These are phyloP conservation scores for Fusarium nelsonii DNA, from an alignment of 2,329 filamentous ascomycete species.

Conservation along the genomic window DNA sequence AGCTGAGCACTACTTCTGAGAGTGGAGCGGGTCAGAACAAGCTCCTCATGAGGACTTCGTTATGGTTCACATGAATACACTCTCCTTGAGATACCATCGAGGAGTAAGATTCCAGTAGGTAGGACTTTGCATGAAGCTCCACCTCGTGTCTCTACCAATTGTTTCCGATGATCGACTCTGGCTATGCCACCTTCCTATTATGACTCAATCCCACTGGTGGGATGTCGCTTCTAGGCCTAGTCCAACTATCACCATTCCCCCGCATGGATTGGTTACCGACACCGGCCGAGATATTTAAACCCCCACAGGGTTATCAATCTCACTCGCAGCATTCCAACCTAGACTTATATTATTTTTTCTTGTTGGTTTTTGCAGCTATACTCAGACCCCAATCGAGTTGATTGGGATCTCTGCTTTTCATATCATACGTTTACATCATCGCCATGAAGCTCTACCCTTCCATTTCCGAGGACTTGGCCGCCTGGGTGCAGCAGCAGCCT, in stretches of 20 bases:
- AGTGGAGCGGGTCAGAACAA: slow-evolving; percentile 24
- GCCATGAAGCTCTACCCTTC: slow-evolving; percentile 71
- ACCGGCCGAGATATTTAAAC: slow-evolving; percentile 28
- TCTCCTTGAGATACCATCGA: slow-evolving; percentile 16
- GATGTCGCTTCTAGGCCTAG: slow-evolving; percentile 25
- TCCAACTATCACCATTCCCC: slow-evolving; percentile 38
- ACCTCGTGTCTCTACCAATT: slow-evolving; percentile 31
- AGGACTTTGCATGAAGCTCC: slow-evolving; percentile 39
- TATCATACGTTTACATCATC: slow-evolving; percentile 37
- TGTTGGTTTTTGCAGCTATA: slow-evolving; percentile 31
- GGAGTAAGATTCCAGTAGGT: slow-evolving; percentile 32
- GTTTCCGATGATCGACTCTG: slow-evolving; percentile 38
- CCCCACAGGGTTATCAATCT: slow-evolving; percentile 24
- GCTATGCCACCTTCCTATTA: slow-evolving; percentile 26
- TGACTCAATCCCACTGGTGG: slow-evolving; percentile 39
- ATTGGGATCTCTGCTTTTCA: slow-evolving; percentile 38
- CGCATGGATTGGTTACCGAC: slow-evolving; percentile 32
- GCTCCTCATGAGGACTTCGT: slow-evolving; percentile 7
- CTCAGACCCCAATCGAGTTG: slow-evolving; percentile 25
- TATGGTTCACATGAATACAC: slow-evolving; percentile 20
- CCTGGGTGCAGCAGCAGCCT: slow-evolving; percentile 75
- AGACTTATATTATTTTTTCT: slow-evolving; percentile 22
- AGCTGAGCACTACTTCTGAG: slow-evolving; percentile 4
- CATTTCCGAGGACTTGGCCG: slow-evolving; percentile 66
- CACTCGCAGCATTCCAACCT: slow-evolving; percentile 34